Conservation (phyloP, 257 asterid genomes). For the Vinca minor region DNA sequence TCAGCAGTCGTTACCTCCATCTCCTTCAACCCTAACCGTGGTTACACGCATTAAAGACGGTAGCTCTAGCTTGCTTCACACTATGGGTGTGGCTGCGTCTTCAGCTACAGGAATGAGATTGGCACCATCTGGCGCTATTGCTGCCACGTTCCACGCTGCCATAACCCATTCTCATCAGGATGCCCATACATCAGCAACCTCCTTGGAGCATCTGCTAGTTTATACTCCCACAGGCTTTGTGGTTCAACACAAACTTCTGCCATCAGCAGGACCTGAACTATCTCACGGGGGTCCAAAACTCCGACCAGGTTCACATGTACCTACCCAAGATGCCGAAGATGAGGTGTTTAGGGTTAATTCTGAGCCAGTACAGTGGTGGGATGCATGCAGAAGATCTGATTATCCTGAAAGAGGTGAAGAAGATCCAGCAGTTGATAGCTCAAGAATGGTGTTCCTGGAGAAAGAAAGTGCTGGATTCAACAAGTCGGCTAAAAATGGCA, state of each 20-base stretch:
- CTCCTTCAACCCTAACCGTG: conserved; percentile 45
- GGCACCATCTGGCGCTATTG: conserved; percentile 61
- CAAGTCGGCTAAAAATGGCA: conserved; percentile 27
- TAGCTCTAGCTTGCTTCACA: conserved; percentile 46
- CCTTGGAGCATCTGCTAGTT: conserved; percentile 57
- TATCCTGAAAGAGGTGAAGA: conserved; percentile 51
- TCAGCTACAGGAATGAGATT: conserved; percentile 48
- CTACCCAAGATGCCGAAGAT: conserved; percentile 36
- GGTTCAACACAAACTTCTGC: conserved; percentile 52
- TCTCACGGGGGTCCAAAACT: conserved; percentile 30
- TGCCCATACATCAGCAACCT: conserved; percentile 24
- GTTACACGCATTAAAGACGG: conserved; percentile 49
- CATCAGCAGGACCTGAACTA: conserved; percentile 33
- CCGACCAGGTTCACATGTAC: conserved; percentile 30
- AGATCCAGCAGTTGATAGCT: conserved; percentile 33
- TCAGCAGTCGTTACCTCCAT: conserved; percentile 41
- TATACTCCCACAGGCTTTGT: conserved; percentile 63
- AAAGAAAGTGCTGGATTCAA: conserved; percentile 20
- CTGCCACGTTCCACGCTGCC: conserved; percentile 52
- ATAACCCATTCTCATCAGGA: conserved; percentile 33
- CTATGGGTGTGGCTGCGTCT: conserved; percentile 58
- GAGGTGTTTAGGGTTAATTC: conserved; percentile 57
- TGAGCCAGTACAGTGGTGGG: conserved; percentile 75
- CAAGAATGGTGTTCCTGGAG: conserved; percentile 25
- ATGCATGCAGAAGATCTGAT: conserved; percentile 69